A percentile compares a stretch with the other conserved stretches of the same genome.
Conservation (phyloP, 495 filamentous ascomycete species). For the Talaromyces proteolyticus region DNA sequence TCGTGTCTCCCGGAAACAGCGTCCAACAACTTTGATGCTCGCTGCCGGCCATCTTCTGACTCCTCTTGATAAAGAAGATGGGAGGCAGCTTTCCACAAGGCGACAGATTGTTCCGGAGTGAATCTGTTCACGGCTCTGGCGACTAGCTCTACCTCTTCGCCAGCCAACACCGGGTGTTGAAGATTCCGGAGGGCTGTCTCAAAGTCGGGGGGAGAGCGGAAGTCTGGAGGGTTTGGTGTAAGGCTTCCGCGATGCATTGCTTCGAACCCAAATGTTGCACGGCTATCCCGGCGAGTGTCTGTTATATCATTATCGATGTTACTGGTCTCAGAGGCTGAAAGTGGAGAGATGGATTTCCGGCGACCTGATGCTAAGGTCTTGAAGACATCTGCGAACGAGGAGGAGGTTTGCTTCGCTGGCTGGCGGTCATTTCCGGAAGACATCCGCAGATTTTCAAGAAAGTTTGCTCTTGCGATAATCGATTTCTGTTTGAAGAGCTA, state of each 20-base stretch:
- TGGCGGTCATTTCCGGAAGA: constrained; percentile 42
- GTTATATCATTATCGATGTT: constrained; percentile 23
- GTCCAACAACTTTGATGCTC: constrained; percentile 30
- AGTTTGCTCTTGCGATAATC: neutral
- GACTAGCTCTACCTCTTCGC: constrained; percentile 34
- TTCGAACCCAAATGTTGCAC: constrained; percentile 28
- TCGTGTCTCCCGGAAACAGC: constrained; percentile 37
- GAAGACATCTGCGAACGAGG: constrained; percentile 40
- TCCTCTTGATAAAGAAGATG: constrained; percentile 32
- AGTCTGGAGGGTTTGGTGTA: constrained; percentile 39
- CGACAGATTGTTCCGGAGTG: constrained; percentile 33
- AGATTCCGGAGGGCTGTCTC: constrained; percentile 29
- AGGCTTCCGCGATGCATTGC: constrained; percentile 42
- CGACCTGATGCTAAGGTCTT: constrained; percentile 37
- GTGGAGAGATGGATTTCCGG: constrained; percentile 32
- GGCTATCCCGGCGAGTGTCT: constrained; percentile 24
- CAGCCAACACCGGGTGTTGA: constrained; percentile 31
- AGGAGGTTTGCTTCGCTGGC: constrained; percentile 30
- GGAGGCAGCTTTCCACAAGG: constrained; percentile 36
- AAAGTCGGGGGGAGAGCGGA: constrained; percentile 33
- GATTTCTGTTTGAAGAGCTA: constrained; percentile 8
- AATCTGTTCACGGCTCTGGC: constrained; percentile 29
- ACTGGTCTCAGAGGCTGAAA: constrained; percentile 27
- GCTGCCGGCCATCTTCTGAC: constrained; percentile 30
- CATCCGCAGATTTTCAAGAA: constrained; percentile 23